These are phyloP conservation scores for Phlegmacium glaucopus DNA, from an alignment of 768 basidiomycete genomes.

Conservation along the genomic window DNA sequence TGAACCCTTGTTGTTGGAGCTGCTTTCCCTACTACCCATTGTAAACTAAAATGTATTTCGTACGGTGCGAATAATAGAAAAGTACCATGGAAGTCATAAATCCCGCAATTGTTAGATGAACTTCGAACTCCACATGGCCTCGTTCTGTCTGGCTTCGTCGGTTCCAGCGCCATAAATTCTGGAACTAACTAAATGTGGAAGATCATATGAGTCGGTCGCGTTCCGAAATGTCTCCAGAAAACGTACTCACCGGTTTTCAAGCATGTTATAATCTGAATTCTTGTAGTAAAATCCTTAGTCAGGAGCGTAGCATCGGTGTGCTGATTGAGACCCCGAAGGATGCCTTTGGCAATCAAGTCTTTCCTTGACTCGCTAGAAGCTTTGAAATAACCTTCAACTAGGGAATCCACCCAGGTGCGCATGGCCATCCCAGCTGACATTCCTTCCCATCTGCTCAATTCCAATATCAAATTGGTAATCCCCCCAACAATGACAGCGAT, in stretches of 20 bases:
- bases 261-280: constrained; percentile 51
- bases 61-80: background rate
- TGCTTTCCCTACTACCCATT: background rate
- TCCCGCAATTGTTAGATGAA: constrained; percentile 32
- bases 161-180: constrained; percentile 45
- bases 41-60: background rate
- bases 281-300: constrained; percentile 51
- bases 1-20: background rate
- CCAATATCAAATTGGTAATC: constrained; percentile 50
- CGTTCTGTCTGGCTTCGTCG: constrained; percentile 47
- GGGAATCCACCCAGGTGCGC: constrained; percentile 49
- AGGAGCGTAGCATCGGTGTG: constrained; percentile 45
- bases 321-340: constrained; percentile 49
- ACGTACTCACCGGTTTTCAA: constrained; percentile 44
- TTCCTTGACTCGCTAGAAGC: constrained; percentile 30
- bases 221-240: constrained; percentile 2
- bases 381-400: constrained; percentile 40
- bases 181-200: constrained; percentile 39
- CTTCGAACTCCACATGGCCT: constrained; percentile 52
- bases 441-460: constrained; percentile 54
- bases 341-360: constrained; percentile 43
- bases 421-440: constrained; percentile 56
- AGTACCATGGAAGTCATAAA: background rate
- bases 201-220: constrained; percentile 1
- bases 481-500: constrained; percentile 48